phyloP scores from a whole-genome alignment of 345 rosid genomes.

The Eucalyptus curtisii region DNA sequence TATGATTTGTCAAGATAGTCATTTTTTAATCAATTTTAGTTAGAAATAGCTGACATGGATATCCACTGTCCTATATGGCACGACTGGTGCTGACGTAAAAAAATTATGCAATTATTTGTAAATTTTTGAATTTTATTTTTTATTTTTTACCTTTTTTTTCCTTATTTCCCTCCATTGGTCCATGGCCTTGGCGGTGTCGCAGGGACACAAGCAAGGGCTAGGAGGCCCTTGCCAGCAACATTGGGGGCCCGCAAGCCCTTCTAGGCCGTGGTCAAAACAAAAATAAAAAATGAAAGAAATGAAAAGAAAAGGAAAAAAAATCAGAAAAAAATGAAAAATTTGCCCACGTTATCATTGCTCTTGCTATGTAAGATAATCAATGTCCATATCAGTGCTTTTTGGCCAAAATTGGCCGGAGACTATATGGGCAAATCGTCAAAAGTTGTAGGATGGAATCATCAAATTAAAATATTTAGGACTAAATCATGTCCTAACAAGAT shows the following conservation, averaged over 20 bases:
- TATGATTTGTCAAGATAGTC: not conserved
- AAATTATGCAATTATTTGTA: not conserved
- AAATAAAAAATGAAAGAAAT: fast-evolving
- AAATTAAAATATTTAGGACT: too few relatives aligned
- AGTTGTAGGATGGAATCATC: not conserved
- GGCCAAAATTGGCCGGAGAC: not conserved
- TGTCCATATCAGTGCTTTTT: fast-evolving
- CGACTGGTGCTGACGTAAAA: fast-evolving
- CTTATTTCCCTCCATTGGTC: not conserved
- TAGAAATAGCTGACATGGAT: fast-evolving
- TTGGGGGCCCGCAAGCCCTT: not conserved
- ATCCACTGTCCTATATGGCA: fast-evolving
- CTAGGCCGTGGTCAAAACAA: not conserved
- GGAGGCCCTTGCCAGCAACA: not conserved
- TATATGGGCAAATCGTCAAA: not conserved
- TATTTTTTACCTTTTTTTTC: fast-evolving
- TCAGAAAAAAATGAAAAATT: fast-evolving
- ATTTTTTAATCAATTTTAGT: not conserved
- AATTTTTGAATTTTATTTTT: not conserved
- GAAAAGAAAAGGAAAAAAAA: not conserved
- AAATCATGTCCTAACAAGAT: too few relatives aligned
- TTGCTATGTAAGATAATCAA: fast-evolving
- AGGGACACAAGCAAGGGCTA: not conserved
- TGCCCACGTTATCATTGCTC: fast-evolving
- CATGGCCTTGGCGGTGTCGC: not conserved